Evolutionary conservation across 1,284 basidiomycete species (phyloP).

Genomic region (Cryptococcus hybrid): DNA sequence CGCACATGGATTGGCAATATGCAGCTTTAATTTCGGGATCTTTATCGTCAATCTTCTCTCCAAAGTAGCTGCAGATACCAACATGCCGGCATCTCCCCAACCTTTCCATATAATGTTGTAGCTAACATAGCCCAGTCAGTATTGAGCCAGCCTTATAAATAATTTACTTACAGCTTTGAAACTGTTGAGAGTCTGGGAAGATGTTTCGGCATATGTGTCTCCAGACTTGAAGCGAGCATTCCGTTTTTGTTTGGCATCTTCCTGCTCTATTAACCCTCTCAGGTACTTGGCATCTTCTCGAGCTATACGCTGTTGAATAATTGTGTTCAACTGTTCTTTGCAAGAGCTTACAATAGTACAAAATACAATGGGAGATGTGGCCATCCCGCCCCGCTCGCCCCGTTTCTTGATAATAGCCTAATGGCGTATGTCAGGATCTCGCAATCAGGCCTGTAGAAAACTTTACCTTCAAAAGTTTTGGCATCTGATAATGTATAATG

Average conservation of each 20-base stretch:
- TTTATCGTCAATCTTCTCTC: slow-evolving; percentile 62
- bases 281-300: slow-evolving; percentile 68
- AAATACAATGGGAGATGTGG: slow-evolving; percentile 69
- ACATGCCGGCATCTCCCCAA: slow-evolving; percentile 68
- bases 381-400: slow-evolving; percentile 84
- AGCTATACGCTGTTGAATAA: slow-evolving; percentile 53
- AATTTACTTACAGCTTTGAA: slow-evolving; percentile 58
- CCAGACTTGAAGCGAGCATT: slow-evolving; percentile 15
- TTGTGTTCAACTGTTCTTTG: too few species aligned
- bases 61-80: slow-evolving; percentile 77
- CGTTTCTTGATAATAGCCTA: slow-evolving; percentile 77
- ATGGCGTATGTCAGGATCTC: too few species aligned
- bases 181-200: slow-evolving; percentile 53
- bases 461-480: slow-evolving; percentile 76
- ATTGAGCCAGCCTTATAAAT: not conserved
- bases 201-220: slow-evolving; percentile 4
- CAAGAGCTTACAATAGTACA: slow-evolving; percentile 64
- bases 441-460: too few species aligned
- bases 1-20: slow-evolving; percentile 79
- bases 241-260: slow-evolving; percentile 20
- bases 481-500: slow-evolving; percentile 61
- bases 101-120: slow-evolving; percentile 62
- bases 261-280: slow-evolving; percentile 56
- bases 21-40: slow-evolving; percentile 55
- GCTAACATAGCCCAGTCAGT: slow-evolving; percentile 16